phyloP scores from a whole-genome alignment of 805 yeast species.

The Yarrowia alimentaria region DNA sequence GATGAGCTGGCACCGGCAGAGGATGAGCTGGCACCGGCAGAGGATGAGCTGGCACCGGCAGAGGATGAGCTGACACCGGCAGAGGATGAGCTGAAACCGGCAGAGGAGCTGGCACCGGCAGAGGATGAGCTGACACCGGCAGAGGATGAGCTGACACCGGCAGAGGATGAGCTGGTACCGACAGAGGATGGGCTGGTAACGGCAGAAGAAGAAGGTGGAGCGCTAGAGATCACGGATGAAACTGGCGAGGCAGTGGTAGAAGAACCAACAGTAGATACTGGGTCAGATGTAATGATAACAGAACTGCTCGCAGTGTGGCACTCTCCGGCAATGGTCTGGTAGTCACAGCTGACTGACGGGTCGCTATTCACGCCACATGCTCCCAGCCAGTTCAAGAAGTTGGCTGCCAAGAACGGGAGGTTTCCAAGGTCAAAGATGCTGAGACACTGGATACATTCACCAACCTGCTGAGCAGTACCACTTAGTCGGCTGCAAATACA shows the following conservation, averaged over 20 bases:
- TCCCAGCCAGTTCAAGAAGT: background rate
- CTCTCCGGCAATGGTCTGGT: background rate
- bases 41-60: too few species aligned
- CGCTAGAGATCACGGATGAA: too few species aligned
- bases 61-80: too few species aligned
- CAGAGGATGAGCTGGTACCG: too few species aligned
- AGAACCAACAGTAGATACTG: background rate
- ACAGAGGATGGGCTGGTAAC: background rate
- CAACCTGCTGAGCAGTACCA: background rate
- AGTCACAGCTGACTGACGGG: background rate
- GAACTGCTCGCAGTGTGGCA: background rate
- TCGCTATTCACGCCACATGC: background rate
- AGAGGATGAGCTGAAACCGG: too few species aligned
- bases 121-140: background rate
- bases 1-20: too few species aligned
- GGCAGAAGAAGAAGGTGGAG: background rate
- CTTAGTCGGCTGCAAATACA: background rate
- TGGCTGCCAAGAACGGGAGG: background rate
- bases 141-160: background rate
- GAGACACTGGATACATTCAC: constrained; percentile 4
- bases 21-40: too few species aligned
- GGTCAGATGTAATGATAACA: background rate
- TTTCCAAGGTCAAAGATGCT: background rate
- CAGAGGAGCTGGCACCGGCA: background rate
- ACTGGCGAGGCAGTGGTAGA: background rate